Conservation (phyloP, 768 basidiomycete species). For the Suillus subluteus region DNA sequence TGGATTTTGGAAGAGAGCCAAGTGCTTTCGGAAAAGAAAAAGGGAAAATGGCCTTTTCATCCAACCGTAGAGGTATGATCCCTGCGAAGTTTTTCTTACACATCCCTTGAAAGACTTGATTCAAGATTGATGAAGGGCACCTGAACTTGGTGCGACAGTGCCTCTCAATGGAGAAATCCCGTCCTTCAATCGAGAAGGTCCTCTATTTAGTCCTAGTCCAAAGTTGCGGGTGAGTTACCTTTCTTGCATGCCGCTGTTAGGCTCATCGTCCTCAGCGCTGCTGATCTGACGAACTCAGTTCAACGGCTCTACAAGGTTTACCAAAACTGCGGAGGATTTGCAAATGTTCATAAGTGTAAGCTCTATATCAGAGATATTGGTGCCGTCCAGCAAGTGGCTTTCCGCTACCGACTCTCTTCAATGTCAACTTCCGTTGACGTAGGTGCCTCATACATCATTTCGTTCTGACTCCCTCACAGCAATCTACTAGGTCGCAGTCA, state of each 20-base stretch:
- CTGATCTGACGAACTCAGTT: background rate
- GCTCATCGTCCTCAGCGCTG: background rate
- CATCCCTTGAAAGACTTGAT: background rate
- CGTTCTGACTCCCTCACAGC: background rate
- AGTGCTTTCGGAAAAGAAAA: background rate
- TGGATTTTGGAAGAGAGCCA: background rate
- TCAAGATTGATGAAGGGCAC: background rate
- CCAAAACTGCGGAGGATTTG: background rate
- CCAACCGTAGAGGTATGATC: background rate
- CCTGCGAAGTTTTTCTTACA: background rate
- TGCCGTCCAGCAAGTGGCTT: background rate
- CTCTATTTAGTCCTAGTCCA: background rate
- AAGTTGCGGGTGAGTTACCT: background rate
- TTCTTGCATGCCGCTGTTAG: background rate
- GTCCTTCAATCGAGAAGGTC: background rate
- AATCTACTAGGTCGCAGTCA: slow-evolving; percentile 3
- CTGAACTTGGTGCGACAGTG: background rate
- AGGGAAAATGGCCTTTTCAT: background rate
- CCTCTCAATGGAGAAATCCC: background rate
- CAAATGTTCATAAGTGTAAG: background rate
- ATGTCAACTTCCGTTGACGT: background rate
- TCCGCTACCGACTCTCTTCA: background rate
- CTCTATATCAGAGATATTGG: background rate
- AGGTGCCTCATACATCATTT: background rate
- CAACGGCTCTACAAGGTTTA: background rate